Percentiles rank a stretch among this genome's conserved stretches.
Evolutionary conservation across 2,329 filamentous ascomycete species (phyloP).

Genomic region (Pseudonectria buxi): DNA sequence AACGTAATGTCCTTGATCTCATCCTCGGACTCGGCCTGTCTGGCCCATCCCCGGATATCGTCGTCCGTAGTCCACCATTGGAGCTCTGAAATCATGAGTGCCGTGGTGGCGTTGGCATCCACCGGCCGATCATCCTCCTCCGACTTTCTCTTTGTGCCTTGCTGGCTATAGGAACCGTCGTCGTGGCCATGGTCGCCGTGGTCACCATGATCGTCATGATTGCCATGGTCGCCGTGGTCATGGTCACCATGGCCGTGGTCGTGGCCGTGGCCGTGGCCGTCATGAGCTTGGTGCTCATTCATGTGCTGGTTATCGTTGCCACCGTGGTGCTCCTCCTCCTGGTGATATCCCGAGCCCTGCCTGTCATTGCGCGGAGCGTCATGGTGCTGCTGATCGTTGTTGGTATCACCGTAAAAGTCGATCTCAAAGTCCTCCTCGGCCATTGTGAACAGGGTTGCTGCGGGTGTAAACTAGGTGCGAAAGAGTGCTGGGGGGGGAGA

Average conservation of each 20-base stretch:
- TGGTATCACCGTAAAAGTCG: constrained; percentile 61
- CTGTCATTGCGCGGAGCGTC: constrained; percentile 30
- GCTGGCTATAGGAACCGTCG: constrained; percentile 27
- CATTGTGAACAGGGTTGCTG: constrained; percentile 38
- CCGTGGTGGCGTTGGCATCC: constrained; percentile 56
- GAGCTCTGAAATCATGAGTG: constrained; percentile 80
- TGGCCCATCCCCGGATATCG: constrained; percentile 81
- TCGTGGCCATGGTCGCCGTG: constrained; percentile 34
- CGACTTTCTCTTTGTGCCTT: constrained; percentile 56
- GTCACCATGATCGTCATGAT: constrained; percentile 30
- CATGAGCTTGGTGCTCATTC: constrained; percentile 15
- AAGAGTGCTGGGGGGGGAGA: constrained; percentile 7
- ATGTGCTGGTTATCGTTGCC: constrained; percentile 29
- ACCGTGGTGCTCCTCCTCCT: constrained; percentile 31
- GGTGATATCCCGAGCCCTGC: constrained; percentile 28
- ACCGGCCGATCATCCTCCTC: constrained; percentile 52
- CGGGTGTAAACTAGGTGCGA: constrained; percentile 8
- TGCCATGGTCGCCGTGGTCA: constrained; percentile 32
- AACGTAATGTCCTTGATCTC: constrained; percentile 92
- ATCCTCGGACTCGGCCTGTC: constrained; percentile 70
- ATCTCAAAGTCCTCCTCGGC: constrained; percentile 67
- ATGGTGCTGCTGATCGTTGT: constrained; percentile 34
- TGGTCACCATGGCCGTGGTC: constrained; percentile 20
- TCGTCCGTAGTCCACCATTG: constrained; percentile 98
- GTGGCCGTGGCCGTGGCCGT: constrained; percentile 26